Evolutionary conservation across 2,329 filamentous ascomycete genomes (phyloP).

Genomic region (Endoconidiophora polonica): DNA sequence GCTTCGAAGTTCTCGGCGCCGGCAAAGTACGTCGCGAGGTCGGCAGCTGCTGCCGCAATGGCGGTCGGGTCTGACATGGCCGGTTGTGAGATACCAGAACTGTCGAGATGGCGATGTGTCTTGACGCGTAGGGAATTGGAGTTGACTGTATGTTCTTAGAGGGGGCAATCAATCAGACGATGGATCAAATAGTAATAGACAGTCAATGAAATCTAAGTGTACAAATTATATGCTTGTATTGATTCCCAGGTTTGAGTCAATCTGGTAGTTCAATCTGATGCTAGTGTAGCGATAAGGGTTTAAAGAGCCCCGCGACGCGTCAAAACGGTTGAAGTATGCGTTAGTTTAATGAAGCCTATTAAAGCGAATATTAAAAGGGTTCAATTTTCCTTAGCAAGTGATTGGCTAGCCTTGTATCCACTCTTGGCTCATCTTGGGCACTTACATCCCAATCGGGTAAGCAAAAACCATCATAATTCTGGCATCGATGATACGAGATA

Average conservation of each 20-base stretch:
- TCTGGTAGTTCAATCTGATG: too few relatives aligned
- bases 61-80: conserved; percentile 4
- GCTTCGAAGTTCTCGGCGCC: conserved; percentile 45
- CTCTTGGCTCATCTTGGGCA: conserved; percentile 2
- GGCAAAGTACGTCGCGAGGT: conserved; percentile 36
- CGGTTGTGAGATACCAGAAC: neutral
- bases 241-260: neutral
- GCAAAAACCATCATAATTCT: too few relatives aligned
- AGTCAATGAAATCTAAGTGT: too few relatives aligned
- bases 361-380: neutral
- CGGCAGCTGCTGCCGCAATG: conserved; percentile 13
- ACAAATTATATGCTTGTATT: neutral
- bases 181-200: too few relatives aligned
- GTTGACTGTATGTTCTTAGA: neutral
- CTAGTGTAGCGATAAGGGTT: neutral
- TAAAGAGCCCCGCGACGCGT: conserved; percentile 9
- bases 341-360: conserved; percentile 6
- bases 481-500: too few relatives aligned
- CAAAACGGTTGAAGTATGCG: conserved; percentile 5
- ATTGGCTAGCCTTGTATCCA: conserved; percentile 4
- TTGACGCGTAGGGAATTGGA: neutral
- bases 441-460: neutral
- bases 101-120: neutral
- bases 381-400: neutral
- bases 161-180: too few relatives aligned